Conservation (phyloP, 2,329 filamentous ascomycete species). For the Zymoseptoria pseudotritici region DNA sequence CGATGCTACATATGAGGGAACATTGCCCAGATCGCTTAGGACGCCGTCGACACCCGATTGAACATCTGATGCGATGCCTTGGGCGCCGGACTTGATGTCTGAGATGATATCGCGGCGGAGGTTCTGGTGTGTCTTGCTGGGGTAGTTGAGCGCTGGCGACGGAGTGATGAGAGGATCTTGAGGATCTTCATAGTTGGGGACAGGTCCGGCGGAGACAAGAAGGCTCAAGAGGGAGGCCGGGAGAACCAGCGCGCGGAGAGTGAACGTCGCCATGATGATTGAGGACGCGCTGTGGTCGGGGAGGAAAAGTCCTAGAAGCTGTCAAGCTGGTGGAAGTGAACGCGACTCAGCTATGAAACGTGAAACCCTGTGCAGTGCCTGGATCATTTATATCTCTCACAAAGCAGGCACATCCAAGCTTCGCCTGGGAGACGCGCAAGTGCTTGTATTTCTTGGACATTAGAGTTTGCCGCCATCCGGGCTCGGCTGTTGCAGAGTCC, state of each 20-base stretch:
- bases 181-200: slow-evolving; percentile 15
- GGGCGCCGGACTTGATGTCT: slow-evolving; percentile 38
- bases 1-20: slow-evolving; percentile 55
- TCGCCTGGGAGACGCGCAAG: too few species aligned
- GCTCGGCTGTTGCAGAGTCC: neutral
- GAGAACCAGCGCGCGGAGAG: slow-evolving; percentile 17
- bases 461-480: neutral
- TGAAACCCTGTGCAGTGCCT: neutral
- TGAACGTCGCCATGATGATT: slow-evolving; percentile 8
- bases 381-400: too few species aligned
- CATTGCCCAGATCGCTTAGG: slow-evolving; percentile 41
- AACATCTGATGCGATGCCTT: slow-evolving; percentile 38
- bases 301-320: neutral
- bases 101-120: slow-evolving; percentile 45
- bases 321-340: neutral
- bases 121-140: slow-evolving; percentile 35
- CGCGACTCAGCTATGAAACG: neutral
- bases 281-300: neutral
- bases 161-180: slow-evolving; percentile 43
- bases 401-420: neutral
- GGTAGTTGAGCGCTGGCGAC: slow-evolving; percentile 36
- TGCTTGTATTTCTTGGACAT: neutral
- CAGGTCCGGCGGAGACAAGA: slow-evolving; percentile 21
- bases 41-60: slow-evolving; percentile 35
- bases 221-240: slow-evolving; percentile 20